Percentiles rank a stretch among this genome's conserved stretches.
phyloP scores from a whole-genome alignment of 805 yeast genomes.

The Myxozyma vanderwaltii region DNA sequence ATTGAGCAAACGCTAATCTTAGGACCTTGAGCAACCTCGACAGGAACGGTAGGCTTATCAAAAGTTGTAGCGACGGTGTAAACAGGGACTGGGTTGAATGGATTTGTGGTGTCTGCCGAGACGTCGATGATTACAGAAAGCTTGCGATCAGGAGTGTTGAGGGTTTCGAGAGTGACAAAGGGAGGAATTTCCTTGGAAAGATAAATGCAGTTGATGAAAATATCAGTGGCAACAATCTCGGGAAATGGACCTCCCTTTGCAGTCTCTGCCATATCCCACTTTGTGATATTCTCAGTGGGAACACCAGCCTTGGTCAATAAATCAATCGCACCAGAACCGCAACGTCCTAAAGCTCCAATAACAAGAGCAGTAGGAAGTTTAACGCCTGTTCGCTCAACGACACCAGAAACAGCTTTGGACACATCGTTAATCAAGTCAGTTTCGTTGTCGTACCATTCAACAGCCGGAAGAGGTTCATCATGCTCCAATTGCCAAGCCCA shows the following conservation, averaged over 20 bases:
- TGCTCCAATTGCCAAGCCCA: constrained; percentile 91
- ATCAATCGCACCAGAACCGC: constrained; percentile 96
- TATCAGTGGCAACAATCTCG: constrained; percentile 85
- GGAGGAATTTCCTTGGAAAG: constrained; percentile 92
- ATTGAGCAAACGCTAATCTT: constrained; percentile 89
- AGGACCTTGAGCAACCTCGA: constrained; percentile 71
- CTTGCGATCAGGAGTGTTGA: constrained; percentile 69
- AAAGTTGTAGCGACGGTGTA: constrained; percentile 88
- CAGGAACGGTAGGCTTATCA: constrained; percentile 85
- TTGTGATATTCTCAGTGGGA: constrained; percentile 77
- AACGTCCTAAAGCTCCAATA: constrained; percentile 97
- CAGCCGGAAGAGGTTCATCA: constrained; percentile 72
- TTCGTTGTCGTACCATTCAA: constrained; percentile 83
- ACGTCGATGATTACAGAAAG: constrained; percentile 95
- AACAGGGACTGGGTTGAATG: constrained; percentile 96
- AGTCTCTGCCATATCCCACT: constrained; percentile 98
- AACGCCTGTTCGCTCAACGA: constrained; percentile 52
- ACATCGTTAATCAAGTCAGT: constrained; percentile 71
- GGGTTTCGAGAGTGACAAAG: constrained; percentile 68
- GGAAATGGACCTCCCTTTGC: constrained; percentile 95
- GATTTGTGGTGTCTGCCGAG: constrained; percentile 97
- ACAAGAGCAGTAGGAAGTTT: constrained; percentile 67
- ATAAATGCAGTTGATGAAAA: constrained; percentile 95
- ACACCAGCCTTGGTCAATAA: constrained; percentile 80
- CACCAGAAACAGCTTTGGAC: constrained; percentile 42